Base-by-base conservation (phyloP, 176 grass and related monocot genomes). In the Chloris gayana region DNA sequence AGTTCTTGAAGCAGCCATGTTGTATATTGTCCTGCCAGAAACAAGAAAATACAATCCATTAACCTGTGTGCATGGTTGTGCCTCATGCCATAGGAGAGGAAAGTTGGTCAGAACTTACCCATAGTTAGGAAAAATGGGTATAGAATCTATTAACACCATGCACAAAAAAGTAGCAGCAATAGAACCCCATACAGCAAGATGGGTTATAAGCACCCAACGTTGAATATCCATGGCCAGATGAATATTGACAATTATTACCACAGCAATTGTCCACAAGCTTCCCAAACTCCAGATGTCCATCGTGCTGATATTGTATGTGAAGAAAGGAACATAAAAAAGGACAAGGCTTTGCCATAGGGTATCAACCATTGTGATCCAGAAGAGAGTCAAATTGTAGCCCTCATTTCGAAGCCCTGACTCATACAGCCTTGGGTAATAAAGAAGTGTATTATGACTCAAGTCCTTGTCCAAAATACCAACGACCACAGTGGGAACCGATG, bases 341-440 rank as follows among this genome's bases (percentile, higher is more conserved):
- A 99, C 96, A 81, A 99, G 90, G 85, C 96, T 99, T 88, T 99
- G 96, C 96, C 96, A 99, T 76, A 99, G 84, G 37, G 96, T 99
- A 87, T 99, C 96, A 2, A 99, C 80, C 96, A 99, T 99, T 87
- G 92, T 99, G 61, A 95, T 99, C 96, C 96, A 99, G 87, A 99
- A 99, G 72, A 99, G 93, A 66, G 84, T 81, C 81, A 95, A 69
- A 73, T 99, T 99, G 84, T 99, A 99, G 80, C 76, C 91, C 87
- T 99, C 96, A 65, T 99, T 91, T 75, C 91, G 80, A 82, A 93
- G 93, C 67, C 96, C 96, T 69, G 96, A 75, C 70, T 93, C 86
- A 86, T 99, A 99, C 49, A 99, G 87, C 85, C 94, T 93, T 5
- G 96, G 96, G 80, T 95, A 93, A 91, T 86, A 84, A 77, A 95